Evolutionary conservation across 2,329 filamentous ascomycete species (phyloP).

Genomic region (Aspergillus spinulosporus): DNA sequence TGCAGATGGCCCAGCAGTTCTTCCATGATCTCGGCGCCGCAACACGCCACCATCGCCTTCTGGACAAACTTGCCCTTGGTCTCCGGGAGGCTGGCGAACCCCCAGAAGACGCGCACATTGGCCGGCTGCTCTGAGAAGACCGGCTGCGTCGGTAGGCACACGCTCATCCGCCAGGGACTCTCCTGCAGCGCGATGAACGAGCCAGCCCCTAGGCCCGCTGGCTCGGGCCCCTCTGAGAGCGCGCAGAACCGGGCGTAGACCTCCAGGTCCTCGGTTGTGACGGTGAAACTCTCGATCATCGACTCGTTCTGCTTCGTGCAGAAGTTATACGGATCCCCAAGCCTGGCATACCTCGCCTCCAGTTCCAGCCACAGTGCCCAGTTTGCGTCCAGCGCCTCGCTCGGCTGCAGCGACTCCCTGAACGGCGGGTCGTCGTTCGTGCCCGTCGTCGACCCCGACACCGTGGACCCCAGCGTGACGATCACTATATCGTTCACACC

Average conservation of each 20-base stretch:
- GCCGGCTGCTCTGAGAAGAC: constrained; percentile 42
- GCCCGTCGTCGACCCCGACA: constrained; percentile 16
- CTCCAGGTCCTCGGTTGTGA: constrained; percentile 35
- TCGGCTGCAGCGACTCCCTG: constrained; percentile 18
- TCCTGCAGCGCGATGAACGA: no score
- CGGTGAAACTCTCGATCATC: constrained; percentile 43
- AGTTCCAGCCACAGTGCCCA: constrained; percentile 44
- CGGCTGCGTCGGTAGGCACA: constrained; percentile 44
- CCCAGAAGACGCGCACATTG: constrained; percentile 41
- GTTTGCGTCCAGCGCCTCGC: constrained; percentile 32
- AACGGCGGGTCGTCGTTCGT: constrained; percentile 9
- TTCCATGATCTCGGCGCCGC: constrained; percentile 40
- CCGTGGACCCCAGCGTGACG: constrained; percentile 16
- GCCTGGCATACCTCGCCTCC: constrained; percentile 31
- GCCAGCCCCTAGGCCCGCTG: no score
- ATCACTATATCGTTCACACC: constrained; percentile 11
- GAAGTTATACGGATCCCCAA: constrained; percentile 31
- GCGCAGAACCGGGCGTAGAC: constrained; percentile 27
- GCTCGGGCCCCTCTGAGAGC: constrained; percentile 23
- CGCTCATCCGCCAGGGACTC: constrained; percentile 28
- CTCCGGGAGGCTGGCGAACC: constrained; percentile 40
- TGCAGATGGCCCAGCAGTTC: constrained; percentile 3
- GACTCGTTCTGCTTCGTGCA: constrained; percentile 32
- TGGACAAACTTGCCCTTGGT: constrained; percentile 36
- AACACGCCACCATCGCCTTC: constrained; percentile 43